Evolutionary conservation across 148 eudicot species (phyloP).

Genomic region (Amaranthus cruentus): DNA sequence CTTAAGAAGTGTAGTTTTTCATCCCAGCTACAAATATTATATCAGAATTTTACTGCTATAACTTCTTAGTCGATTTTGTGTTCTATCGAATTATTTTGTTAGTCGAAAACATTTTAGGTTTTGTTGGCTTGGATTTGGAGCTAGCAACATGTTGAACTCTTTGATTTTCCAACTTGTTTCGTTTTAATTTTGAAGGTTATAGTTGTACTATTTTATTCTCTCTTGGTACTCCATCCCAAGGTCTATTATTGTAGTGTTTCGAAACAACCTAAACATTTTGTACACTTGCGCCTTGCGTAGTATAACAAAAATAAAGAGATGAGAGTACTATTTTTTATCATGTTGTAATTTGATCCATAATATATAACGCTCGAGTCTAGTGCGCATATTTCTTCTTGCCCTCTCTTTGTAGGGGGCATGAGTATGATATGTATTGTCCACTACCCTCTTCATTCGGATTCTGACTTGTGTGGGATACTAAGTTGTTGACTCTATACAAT

Average conservation of each 20-base stretch:
- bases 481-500: no score
- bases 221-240: neutral
- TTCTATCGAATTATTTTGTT: neutral
- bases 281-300: neutral
- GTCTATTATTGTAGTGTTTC: no score
- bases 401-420: no score
- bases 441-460: no score
- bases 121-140: neutral
- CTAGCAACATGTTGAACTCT: neutral
- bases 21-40: constrained; percentile 24
- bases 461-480: no score
- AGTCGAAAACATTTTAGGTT: neutral
- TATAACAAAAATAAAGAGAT: neutral
- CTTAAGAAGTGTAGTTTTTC: neutral
- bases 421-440: no score
- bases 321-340: no score
- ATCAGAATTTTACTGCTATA: constrained; percentile 15
- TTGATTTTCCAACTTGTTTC: neutral
- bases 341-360: no score
- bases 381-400: no score
- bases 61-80: constrained; percentile 17
- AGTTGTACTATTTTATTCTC: neutral
- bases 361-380: no score
- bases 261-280: neutral
- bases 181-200: neutral